Percentiles rank a stretch among this genome's conserved stretches.
Conservation (phyloP, 257 asterid species). For the Echites panduratus region DNA sequence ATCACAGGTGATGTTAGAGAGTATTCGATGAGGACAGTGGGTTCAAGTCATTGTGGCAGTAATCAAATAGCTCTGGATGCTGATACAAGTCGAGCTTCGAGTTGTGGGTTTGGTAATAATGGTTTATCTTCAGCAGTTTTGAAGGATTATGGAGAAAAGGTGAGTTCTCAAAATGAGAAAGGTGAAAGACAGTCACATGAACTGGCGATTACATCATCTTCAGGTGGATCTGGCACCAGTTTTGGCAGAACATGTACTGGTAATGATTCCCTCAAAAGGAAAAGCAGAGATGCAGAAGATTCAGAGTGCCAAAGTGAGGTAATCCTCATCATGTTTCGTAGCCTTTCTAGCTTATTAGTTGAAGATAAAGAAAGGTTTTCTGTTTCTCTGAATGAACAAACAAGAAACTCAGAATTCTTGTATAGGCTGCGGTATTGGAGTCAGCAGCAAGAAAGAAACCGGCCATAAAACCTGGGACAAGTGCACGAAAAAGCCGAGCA, state of each 20-base stretch:
- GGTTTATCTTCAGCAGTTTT: conserved; percentile 20
- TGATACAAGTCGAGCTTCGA: conserved; percentile 39
- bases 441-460: conserved; percentile 52
- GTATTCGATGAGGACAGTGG: conserved; percentile 46
- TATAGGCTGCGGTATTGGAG: conserved; percentile 60
- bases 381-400: background rate
- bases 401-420: background rate
- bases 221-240: conserved; percentile 65
- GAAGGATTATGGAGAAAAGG: conserved; percentile 25
- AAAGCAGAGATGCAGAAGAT: conserved; percentile 51
- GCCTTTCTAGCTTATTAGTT: background rate
- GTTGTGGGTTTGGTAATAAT: conserved; percentile 28
- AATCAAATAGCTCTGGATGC: conserved; percentile 45
- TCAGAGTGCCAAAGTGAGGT: conserved; percentile 73
- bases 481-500: conserved; percentile 57
- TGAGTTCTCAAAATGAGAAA: conserved; percentile 31
- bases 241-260: conserved; percentile 44
- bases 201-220: conserved; percentile 45
- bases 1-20: conserved; percentile 20
- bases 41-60: conserved; percentile 78
- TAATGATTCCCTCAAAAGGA: conserved; percentile 49
- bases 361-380: background rate
- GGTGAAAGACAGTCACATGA: conserved; percentile 36
- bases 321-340: conserved; percentile 9
- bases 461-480: conserved; percentile 41